Conservation (phyloP, 495 filamentous ascomycete species). For the Penicillium daleae region DNA sequence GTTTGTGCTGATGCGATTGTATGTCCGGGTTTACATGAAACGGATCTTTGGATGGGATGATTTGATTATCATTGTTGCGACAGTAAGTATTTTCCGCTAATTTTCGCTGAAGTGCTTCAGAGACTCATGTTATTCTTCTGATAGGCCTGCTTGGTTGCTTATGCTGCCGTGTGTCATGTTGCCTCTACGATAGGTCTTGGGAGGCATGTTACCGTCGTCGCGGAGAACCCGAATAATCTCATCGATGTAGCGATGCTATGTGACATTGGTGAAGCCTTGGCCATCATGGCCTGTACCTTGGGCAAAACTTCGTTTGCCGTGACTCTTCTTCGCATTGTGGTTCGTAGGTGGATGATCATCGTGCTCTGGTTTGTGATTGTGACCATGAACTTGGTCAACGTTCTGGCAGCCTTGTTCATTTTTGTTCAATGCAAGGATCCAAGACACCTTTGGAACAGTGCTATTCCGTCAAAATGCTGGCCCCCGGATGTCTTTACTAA, state of each 20-base stretch:
- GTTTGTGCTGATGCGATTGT: conserved; percentile 28
- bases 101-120: neutral
- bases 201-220: conserved; percentile 21
- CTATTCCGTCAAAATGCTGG: conserved; percentile 30
- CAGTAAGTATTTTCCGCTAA: conserved; percentile 15
- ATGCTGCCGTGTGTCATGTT: conserved; percentile 31
- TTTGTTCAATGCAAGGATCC: conserved; percentile 28
- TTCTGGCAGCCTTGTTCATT: conserved; percentile 23
- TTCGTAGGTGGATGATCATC: conserved; percentile 25
- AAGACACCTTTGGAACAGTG: conserved; percentile 24
- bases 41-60: conserved; percentile 37
- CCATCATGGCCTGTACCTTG: conserved; percentile 29
- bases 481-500: conserved; percentile 24
- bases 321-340: conserved; percentile 26
- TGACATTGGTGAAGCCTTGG: conserved; percentile 25
- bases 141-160: conserved; percentile 28
- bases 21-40: conserved; percentile 27
- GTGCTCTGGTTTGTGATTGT: conserved; percentile 28
- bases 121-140: neutral
- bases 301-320: conserved; percentile 30
- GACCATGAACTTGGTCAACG: conserved; percentile 28
- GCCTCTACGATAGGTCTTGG: conserved; percentile 25
- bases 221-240: conserved; percentile 21
- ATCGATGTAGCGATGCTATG: conserved; percentile 27
- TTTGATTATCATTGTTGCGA: conserved; percentile 26